Conservation (phyloP, 2,329 filamentous ascomycete genomes). For the Salinomyces thailandicus region DNA sequence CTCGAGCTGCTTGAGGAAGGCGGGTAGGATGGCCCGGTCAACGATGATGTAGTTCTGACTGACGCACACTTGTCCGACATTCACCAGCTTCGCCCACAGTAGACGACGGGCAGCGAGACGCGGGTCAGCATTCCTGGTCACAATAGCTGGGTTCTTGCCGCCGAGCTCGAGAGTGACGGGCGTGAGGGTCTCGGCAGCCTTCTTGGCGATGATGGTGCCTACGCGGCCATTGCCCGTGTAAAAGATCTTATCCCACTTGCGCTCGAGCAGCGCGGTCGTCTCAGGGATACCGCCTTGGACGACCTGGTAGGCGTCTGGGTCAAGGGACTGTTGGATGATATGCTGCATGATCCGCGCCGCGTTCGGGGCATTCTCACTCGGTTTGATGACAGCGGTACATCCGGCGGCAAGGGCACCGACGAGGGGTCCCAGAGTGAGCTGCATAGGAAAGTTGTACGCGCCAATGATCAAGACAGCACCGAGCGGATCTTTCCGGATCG, state of each 20-base stretch:
- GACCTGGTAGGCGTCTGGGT: conserved; percentile 63
- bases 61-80: conserved; percentile 84
- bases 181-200: conserved; percentile 50
- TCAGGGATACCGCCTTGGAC: conserved; percentile 75
- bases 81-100: conserved; percentile 78
- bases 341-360: conserved; percentile 70
- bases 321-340: conserved; percentile 65
- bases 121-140: conserved; percentile 74
- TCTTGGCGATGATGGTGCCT: conserved; percentile 49
- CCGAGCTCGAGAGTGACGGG: conserved; percentile 85
- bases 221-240: conserved; percentile 77
- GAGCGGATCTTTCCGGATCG: conserved; percentile 76
- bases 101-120: conserved; percentile 71
- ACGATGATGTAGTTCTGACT: conserved; percentile 87
- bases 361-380: conserved; percentile 69
- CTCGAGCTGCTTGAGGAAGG: conserved; percentile 55
- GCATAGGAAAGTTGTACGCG: conserved; percentile 87
- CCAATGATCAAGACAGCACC: conserved; percentile 74
- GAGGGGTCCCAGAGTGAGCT: conserved; percentile 66
- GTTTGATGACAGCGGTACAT: conserved; percentile 83
- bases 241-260: conserved; percentile 97
- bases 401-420: conserved; percentile 87
- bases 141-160: conserved; percentile 81
- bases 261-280: conserved; percentile 68
- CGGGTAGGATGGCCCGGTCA: conserved; percentile 53